Evolutionary conservation across 805 yeast species (phyloP), one percentile per base, ranked within the genome.

Genomic region (Ogataea ganodermae): DNA sequence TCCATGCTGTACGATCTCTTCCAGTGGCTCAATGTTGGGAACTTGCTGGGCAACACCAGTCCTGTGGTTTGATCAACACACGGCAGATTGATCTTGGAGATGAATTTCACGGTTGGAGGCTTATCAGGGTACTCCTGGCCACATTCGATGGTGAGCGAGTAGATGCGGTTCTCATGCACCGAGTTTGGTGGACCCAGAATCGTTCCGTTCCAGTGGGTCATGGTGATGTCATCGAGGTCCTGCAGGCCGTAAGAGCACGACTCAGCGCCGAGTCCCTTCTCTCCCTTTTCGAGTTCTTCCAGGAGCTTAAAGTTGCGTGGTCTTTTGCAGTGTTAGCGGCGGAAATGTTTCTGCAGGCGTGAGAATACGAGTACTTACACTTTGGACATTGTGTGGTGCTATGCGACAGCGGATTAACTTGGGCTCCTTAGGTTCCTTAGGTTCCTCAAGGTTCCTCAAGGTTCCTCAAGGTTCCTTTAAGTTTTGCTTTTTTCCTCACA

Each of bases 151-250:
- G 79, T 81, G 46, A 94, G 74, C 28, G 89, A 84, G 67, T 94
- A 94, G 53, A 94, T 94, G 63, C 99, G 78, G 68, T 94, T 94
- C 66, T 91, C 97, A 66, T 92, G 97, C 22, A 80, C 80, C 53
- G 76, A 65, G 47, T 65, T 67, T 28, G 99, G 99, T 3, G 99
- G 99, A 0, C 99, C 99, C 55, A 94, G 73, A 44, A 94, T 92
- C 27, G 99, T 94, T 10, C 97, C 99, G 69, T 91, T 94, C 99
- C 99, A 94, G 60, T 85, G 70, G 9, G 96, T 86, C 96, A 94
- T 89, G 43, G 90, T 74, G 56, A 91, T 88, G 65, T 94, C 99
- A 60, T 88, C 96, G 52, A 86, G 83, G 60, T 89, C 92, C 20
- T 89, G 83, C 39, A 94, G 76, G 0, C 99, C 99, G 61, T 94